Evolutionary conservation across 169 alveolate genomes (phyloP).

Genomic region (Plasmodium berghei): DNA sequence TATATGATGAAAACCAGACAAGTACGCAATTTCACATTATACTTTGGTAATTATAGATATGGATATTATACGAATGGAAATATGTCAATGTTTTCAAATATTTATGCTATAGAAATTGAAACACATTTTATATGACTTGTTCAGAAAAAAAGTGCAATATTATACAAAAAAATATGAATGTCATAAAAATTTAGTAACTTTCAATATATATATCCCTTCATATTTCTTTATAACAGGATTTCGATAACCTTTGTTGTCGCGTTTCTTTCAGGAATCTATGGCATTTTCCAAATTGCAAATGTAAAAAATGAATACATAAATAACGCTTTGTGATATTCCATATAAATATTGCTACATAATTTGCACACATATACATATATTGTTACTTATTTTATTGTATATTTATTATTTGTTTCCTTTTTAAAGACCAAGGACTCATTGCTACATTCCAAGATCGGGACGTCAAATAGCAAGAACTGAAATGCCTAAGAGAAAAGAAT

Average conservation of each 20-base stretch:
- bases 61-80: neutral
- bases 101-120: neutral
- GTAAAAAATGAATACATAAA: constrained; percentile 21
- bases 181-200: neutral
- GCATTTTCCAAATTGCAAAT: constrained; percentile 24
- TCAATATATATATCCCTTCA: neutral
- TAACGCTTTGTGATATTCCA: neutral
- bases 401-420: neutral
- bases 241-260: constrained; percentile 22
- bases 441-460: constrained; percentile 55
- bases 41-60: constrained; percentile 36
- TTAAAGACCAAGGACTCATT: constrained; percentile 64
- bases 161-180: too few species aligned
- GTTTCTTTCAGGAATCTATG: constrained; percentile 54
- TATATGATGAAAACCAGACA: constrained; percentile 68
- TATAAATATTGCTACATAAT: too few species aligned
- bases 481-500: neutral
- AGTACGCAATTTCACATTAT: constrained; percentile 43
- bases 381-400: neutral
- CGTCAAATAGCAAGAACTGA: constrained; percentile 54
- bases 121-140: neutral
- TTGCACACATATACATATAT: neutral
- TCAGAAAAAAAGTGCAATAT: neutral
- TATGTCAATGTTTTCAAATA: neutral
- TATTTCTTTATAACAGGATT: constrained; percentile 29